Evolutionary conservation across 1,284 basidiomycete species (phyloP), one percentile per base, ranked within the genome.

Genomic region (Spongiforma sp.): DNA sequence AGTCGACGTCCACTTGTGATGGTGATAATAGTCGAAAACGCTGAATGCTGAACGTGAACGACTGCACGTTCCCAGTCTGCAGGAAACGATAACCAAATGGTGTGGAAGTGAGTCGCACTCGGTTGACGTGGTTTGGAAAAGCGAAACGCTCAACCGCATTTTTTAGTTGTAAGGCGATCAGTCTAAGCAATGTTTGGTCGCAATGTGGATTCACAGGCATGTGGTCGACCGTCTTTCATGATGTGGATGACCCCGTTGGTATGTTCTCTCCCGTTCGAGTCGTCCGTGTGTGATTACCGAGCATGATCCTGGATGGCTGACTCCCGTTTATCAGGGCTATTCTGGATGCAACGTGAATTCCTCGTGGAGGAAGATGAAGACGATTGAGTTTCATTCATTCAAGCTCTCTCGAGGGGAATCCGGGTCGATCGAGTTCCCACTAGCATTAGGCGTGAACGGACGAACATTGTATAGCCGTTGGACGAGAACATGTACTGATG

Each of bases 151-250:
- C 4, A 5, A 48, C 32, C 24, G 9, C 36, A 5, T 34, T n/a
- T 33, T 52, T 12, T 56, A 91, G 90, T 68, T 88, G 83, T 21
- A 83, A 88, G 63, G 89, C 84, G 28, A 76, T 92, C 21, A 88
- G 90, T 67, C 68, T 91, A 19, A 89, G 90, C 14, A 83, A 81
- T 6, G 69, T 89, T 21, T 82, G 86, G 12, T 90, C 89, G 11
- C 75, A 75, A 6, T 87, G 78, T 71, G 90, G 90, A 21, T 80
- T 88, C 2, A 70, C 91, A 17, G 90, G 90, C 0, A 67, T 84
- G 12, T 92, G 90, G 90, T 89, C 89, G 2, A 91, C 90, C 0
- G 78, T 86, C 9, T 84, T 86, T 50, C 90, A 92, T 65, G 87
- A 90, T 34, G 64, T 60, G 1, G 83, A 82, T 37, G 86, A 87